Percentiles rank a stretch among this genome's conserved stretches.
Evolutionary conservation across 129 eudicot genomes (phyloP).

Genomic region (Chrysanthemum seticuspe): DNA sequence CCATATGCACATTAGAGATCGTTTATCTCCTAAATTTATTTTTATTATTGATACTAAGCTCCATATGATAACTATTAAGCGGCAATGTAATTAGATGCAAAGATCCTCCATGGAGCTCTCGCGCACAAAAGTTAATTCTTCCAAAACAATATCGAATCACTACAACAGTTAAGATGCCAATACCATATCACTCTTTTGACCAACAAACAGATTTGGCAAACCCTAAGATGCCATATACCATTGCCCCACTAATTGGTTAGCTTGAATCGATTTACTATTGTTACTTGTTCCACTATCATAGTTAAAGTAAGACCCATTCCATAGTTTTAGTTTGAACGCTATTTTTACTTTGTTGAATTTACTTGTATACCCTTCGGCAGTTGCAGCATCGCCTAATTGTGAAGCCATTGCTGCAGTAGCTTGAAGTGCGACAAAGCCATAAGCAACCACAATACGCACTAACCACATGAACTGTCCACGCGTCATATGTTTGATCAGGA

Average conservation of each 20-base stretch:
- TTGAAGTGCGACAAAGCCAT: constrained; percentile 94
- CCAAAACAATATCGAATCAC: no score
- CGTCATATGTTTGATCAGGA: constrained; percentile 95
- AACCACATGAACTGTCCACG: constrained; percentile 96
- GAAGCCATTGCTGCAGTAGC: constrained; percentile 93
- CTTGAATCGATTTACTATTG: constrained; percentile 90
- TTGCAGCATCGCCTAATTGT: constrained; percentile 67
- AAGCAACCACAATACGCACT: constrained; percentile 93
- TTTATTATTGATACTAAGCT: no score
- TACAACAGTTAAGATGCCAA: no score
- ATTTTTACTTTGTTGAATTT: constrained; percentile 67
- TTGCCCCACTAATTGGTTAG: constrained; percentile 95
- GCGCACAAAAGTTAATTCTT: no score
- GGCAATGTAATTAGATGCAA: no score
- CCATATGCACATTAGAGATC: no score
- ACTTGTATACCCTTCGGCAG: constrained; percentile 60
- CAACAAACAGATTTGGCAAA: constrained; percentile 77
- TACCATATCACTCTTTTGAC: no score
- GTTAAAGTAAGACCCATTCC: constrained; percentile 93
- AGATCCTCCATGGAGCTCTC: no score
- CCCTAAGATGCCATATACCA: constrained; percentile 96
- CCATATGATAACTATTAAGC: no score
- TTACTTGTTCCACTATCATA: constrained; percentile 92
- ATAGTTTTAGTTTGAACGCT: constrained; percentile 62
- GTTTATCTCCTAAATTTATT: no score